Evolutionary conservation across 495 filamentous ascomycete genomes (phyloP), one percentile per base, ranked within the genome.

Genomic region (Hypomontagnella submonticulosa): DNA sequence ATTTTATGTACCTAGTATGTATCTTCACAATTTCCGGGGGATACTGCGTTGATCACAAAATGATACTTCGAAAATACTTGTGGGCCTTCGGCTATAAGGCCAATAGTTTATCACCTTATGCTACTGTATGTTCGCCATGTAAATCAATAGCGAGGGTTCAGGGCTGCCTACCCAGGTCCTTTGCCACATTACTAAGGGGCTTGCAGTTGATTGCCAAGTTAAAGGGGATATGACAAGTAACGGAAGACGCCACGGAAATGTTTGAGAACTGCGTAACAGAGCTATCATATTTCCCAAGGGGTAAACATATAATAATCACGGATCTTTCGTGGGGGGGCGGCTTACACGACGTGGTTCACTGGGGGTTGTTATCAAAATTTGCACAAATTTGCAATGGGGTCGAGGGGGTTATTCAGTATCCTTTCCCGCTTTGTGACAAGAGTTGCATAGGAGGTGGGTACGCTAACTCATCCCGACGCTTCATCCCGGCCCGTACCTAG

Each of bases 381-480:
- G 2, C 23, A 27, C 23, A 27, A 48, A 27, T 27, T 27, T 27
- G 23, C 23, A 27, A 27, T 27, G 23, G 23, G 6, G 23, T 27
- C 23, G 23, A 27, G 23, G 23, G 23, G 23, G 23, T 27, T 27
- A 27, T 27, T 27, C 23, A 27, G 23, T 6, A 27, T 27, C 23
- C 23, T 27, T 27, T 27, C 23, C 23, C 23, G 27, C 27, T 49
- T 49, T 27, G 48, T 51, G 48, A 51, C 48, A 37, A 36, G 48
- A 51, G 48, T 51, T 38, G 48, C 48, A 37, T 51, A 51, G 32
- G 32, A 27, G 13, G 49, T 52, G 49, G 49, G 19, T 13, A 38
- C 36, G n/a, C n/a, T 40, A 13, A 27, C 34, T 6, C 23, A 27
- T 27, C 23, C 36, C 36, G 34, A 52, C 49, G 23, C 33, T 52